Evolutionary conservation across 805 yeast species (phyloP).

Genomic region (Nakazawaea wyomingensis): DNA sequence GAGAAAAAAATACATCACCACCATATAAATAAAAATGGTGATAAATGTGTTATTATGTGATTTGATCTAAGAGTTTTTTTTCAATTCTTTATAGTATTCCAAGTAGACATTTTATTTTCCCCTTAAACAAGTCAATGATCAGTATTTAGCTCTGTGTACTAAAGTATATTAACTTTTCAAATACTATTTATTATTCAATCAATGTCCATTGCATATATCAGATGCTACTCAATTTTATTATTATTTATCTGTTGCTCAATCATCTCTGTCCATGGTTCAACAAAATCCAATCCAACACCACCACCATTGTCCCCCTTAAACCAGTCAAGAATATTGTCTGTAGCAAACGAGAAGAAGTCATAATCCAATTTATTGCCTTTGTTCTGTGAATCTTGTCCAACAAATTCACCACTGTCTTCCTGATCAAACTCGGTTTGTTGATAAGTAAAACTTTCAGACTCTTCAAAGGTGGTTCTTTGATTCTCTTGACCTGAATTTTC

Average conservation of each 20-base stretch:
- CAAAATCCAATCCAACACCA: constrained; percentile 51
- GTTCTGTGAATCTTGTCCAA: not conserved
- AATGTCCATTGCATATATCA: too few relatives aligned
- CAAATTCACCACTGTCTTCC: not conserved
- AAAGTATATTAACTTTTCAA: not conserved
- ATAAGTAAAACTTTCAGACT: too few relatives aligned
- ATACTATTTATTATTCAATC: too few relatives aligned
- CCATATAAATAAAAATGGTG: not conserved
- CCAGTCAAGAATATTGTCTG: constrained; percentile 42
- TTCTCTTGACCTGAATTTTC: not conserved
- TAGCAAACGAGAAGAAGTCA: constrained; percentile 27
- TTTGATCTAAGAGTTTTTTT: not conserved
- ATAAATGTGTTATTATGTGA: constrained; percentile 7
- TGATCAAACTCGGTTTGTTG: not conserved
- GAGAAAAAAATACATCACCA: not conserved
- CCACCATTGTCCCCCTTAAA: constrained; percentile 34
- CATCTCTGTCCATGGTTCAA: constrained; percentile 79
- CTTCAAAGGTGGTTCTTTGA: too few relatives aligned
- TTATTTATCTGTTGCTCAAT: constrained; percentile 55
- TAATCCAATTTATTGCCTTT: not conserved
- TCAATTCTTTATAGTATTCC: too few relatives aligned
- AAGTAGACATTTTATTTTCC: too few relatives aligned
- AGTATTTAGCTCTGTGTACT: too few relatives aligned
- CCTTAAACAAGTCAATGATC: too few relatives aligned
- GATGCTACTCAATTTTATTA: constrained; percentile 5